Conservation (phyloP, 352 stramenopile species). For the Elongisporangium anandrum region DNA sequence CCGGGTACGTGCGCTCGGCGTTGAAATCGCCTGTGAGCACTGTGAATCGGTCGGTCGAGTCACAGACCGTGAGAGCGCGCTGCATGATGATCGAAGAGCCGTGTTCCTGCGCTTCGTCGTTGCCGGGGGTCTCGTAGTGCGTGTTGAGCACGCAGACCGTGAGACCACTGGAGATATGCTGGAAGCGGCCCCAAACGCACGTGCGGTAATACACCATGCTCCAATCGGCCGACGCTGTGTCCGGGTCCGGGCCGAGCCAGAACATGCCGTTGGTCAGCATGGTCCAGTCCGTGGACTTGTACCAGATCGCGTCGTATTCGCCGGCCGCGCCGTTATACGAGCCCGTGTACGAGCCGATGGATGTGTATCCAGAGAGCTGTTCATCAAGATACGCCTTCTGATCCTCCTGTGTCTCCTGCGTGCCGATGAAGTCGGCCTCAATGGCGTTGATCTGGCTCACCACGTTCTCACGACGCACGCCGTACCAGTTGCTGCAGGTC, state of each 20-base stretch:
- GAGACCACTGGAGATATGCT: constrained; percentile 52
- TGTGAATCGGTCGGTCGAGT: constrained; percentile 49
- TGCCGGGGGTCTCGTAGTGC: constrained; percentile 79
- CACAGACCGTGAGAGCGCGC: constrained; percentile 41
- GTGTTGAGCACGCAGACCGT: constrained; percentile 78
- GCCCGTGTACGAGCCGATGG: constrained; percentile 50
- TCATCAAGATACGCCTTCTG: constrained; percentile 62
- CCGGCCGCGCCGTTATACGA: constrained; percentile 54
- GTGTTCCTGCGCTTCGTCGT: constrained; percentile 64
- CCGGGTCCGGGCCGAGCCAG: constrained; percentile 60
- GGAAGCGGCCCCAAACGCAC: constrained; percentile 64
- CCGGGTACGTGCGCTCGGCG: constrained; percentile 53
- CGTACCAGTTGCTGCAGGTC: constrained; percentile 59
- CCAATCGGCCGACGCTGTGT: constrained; percentile 49
- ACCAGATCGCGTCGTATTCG: constrained; percentile 66
- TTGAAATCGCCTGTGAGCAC: constrained; percentile 75
- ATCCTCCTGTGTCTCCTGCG: constrained; percentile 74
- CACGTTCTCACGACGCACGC: constrained; percentile 61
- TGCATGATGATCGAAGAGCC: constrained; percentile 62
- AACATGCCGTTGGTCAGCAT: constrained; percentile 57
- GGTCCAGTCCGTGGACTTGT: constrained; percentile 52
- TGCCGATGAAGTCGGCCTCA: constrained; percentile 68
- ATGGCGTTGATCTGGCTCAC: constrained; percentile 47
- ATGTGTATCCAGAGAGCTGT: constrained; percentile 41
- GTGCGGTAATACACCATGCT: constrained; percentile 72